phyloP scores from a whole-genome alignment of 768 basidiomycete species.

The Dictyophora rubrovolvata region DNA sequence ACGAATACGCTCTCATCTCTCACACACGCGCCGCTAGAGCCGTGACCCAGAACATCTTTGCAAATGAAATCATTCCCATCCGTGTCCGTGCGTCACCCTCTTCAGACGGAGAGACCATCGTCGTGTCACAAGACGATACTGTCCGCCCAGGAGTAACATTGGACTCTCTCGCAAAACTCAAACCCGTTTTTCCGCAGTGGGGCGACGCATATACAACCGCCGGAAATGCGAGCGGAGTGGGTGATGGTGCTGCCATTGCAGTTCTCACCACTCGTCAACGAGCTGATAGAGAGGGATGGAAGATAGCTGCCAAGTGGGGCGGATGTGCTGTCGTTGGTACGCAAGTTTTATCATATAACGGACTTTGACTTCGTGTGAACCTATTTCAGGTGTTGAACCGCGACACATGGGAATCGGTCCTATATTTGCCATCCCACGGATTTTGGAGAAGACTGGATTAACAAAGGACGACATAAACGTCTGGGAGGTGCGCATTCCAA shows the following conservation, averaged over 20 bases:
- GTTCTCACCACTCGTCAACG: constrained; percentile 71
- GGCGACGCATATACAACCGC: constrained; percentile 62
- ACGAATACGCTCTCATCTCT: constrained; percentile 81
- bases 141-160: constrained; percentile 72
- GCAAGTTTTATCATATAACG: constrained; percentile 13
- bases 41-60: constrained; percentile 58
- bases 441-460: constrained; percentile 51
- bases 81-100: constrained; percentile 46
- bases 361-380: neutral
- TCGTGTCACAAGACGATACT: constrained; percentile 76
- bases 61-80: constrained; percentile 83
- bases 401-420: constrained; percentile 73
- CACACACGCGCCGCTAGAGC: constrained; percentile 76
- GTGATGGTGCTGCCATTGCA: constrained; percentile 85
- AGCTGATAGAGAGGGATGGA: constrained; percentile 68
- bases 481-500: constrained; percentile 46
- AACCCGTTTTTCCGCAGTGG: constrained; percentile 83
- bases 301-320: constrained; percentile 77
- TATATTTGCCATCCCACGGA: constrained; percentile 58
- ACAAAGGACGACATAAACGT: constrained; percentile 65
- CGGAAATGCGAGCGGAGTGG: constrained; percentile 81
- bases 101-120: constrained; percentile 28
- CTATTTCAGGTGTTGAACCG: constrained; percentile 55
- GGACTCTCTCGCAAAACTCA: constrained; percentile 67
- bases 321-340: constrained; percentile 65